Evolutionary conservation across 306 rosid genomes (phyloP).

Genomic region (Calophaca sinica): DNA sequence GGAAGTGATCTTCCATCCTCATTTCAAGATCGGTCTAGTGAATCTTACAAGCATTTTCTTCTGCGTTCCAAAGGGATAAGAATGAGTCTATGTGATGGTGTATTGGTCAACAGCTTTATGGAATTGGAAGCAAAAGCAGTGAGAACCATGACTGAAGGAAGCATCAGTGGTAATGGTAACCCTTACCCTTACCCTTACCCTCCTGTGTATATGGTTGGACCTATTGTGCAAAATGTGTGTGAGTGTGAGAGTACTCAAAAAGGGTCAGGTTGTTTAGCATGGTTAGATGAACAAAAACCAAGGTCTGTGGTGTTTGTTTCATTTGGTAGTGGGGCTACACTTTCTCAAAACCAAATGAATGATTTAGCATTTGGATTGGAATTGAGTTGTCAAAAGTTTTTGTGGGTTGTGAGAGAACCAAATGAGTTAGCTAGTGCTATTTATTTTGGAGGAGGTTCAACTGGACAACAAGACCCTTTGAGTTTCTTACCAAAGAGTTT

Average conservation of each 20-base stretch:
- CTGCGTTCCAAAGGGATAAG: too few species aligned
- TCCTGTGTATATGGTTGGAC: too few species aligned
- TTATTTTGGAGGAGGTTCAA: slow-evolving; percentile 10
- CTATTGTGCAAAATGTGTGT: too few species aligned
- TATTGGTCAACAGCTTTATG: too few species aligned
- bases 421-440: slow-evolving; percentile 25
- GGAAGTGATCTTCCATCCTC: too few species aligned
- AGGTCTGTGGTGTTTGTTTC: slow-evolving; percentile 25
- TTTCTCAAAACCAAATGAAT: slow-evolving; percentile 32
- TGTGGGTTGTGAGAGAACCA: slow-evolving; percentile 31
- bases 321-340: slow-evolving; percentile 32
- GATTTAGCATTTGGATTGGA: slow-evolving; percentile 27
- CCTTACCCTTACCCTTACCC: too few species aligned
- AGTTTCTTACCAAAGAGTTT: slow-evolving; percentile 36
- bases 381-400: slow-evolving; percentile 14
- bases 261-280: not conserved
- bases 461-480: slow-evolving; percentile 6
- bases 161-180: too few species aligned
- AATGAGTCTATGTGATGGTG: too few species aligned
- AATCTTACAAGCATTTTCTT: too few species aligned
- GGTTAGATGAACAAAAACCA: slow-evolving; percentile 29
- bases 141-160: too few species aligned
- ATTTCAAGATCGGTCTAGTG: too few species aligned
- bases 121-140: too few species aligned
- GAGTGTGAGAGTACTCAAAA: not conserved